Percentiles rank a stretch among this genome's conserved stretches.
phyloP scores from a whole-genome alignment of 306 rosid species.

The Prunus padus region DNA sequence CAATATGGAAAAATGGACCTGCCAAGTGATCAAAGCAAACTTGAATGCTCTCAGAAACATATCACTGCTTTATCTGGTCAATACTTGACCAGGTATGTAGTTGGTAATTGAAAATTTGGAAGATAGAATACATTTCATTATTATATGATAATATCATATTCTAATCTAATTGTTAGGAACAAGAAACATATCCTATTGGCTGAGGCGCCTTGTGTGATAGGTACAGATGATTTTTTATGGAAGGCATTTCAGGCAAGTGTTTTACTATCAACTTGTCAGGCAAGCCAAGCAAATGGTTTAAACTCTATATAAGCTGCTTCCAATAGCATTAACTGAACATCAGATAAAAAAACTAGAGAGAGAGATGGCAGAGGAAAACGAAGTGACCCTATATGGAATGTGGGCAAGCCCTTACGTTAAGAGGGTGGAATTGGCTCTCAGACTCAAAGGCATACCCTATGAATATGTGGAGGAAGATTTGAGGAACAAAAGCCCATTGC shows the following conservation, averaged over 20 bases:
- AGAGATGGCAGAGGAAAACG: conserved; percentile 27
- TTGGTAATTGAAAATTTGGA: neutral
- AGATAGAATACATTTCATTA: neutral
- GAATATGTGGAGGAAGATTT: conserved; percentile 24
- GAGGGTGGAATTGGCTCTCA: conserved; percentile 31
- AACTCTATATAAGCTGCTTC: neutral
- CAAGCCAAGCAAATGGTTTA: too few relatives aligned
- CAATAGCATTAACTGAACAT: neutral
- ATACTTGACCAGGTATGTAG: too few relatives aligned
- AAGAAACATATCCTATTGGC: neutral
- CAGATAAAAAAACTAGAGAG: neutral
- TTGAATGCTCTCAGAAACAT: too few relatives aligned
- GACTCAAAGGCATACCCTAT: conserved; percentile 20
- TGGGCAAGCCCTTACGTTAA: conserved; percentile 20
- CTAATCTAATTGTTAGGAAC: neutral
- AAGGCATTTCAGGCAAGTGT: too few relatives aligned
- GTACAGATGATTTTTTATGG: neutral
- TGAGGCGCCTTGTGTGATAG: neutral
- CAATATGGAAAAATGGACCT: neutral
- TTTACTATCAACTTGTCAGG: too few relatives aligned
- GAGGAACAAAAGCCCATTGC: conserved; percentile 17
- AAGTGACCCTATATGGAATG: conserved; percentile 20
- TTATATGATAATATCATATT: neutral
- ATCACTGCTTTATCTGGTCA: too few relatives aligned
- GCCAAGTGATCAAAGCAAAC: neutral